Evolutionary conservation across 768 basidiomycete species (phyloP).

Genomic region (Psilocybe cyanescens): DNA sequence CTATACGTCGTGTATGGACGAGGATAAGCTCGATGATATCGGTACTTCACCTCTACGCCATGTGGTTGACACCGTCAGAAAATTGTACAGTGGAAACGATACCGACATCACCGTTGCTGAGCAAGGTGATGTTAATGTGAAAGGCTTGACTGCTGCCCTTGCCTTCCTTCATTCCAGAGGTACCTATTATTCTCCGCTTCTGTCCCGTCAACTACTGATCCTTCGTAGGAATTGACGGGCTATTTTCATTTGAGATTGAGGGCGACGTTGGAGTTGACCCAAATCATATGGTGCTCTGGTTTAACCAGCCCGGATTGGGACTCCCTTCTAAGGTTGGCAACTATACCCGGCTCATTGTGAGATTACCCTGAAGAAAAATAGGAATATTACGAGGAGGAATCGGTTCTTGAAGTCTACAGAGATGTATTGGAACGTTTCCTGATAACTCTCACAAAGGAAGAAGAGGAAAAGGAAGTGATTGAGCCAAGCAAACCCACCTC

Average conservation of each 20-base stretch:
- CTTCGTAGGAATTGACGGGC: slow-evolving; percentile 66
- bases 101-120: slow-evolving; percentile 33
- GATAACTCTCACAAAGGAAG: slow-evolving; percentile 55
- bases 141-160: slow-evolving; percentile 79
- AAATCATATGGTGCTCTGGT: slow-evolving; percentile 84
- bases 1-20: slow-evolving; percentile 83
- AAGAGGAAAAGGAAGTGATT: slow-evolving; percentile 44
- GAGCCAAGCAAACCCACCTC: slow-evolving; percentile 16
- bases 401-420: slow-evolving; percentile 70
- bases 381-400: slow-evolving; percentile 90
- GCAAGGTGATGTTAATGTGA: slow-evolving; percentile 29
- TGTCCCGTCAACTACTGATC: not conserved
- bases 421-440: slow-evolving; percentile 72
- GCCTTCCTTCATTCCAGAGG: slow-evolving; percentile 89
- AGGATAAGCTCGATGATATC: slow-evolving; percentile 71
- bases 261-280: slow-evolving; percentile 89
- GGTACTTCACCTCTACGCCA: slow-evolving; percentile 74
- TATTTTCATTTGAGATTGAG: slow-evolving; percentile 85
- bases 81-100: slow-evolving; percentile 59
- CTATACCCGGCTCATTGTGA: slow-evolving; percentile 7
- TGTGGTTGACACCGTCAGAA: slow-evolving; percentile 63
- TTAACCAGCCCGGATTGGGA: slow-evolving; percentile 79
- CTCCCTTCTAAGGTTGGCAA: slow-evolving; percentile 80
- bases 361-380: slow-evolving; percentile 27
- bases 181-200: slow-evolving; percentile 25